Percentiles rank a stretch among this genome's conserved stretches.
Conservation (phyloP, 2,329 filamentous ascomycete genomes). For the Ascochyta pisi region DNA sequence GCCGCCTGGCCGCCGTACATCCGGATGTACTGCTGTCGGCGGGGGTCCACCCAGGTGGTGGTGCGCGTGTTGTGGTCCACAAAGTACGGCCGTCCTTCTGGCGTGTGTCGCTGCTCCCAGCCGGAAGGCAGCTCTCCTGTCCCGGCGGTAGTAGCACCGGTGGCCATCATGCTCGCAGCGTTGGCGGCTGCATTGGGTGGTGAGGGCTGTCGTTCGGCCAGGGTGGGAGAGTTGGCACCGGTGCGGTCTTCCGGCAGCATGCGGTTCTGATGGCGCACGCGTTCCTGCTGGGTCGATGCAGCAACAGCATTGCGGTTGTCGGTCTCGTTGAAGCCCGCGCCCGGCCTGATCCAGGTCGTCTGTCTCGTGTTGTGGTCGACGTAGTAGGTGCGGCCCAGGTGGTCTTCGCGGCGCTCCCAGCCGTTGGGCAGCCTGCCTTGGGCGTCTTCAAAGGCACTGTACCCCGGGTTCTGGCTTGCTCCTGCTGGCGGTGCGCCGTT, state of each 20-base stretch:
- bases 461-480: conserved; percentile 51
- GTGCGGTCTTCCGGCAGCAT: conserved; percentile 96
- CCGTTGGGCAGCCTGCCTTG: conserved; percentile 90
- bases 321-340: conserved; percentile 75
- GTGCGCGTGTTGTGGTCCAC: conserved; percentile 98
- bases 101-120: conserved; percentile 96
- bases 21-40: conserved; percentile 95
- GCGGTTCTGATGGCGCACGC: conserved; percentile 91
- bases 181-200: conserved; percentile 52
- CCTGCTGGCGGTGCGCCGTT: conserved; percentile 47
- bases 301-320: conserved; percentile 82
- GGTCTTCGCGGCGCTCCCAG: conserved; percentile 96
- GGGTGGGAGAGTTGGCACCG: conserved; percentile 86
- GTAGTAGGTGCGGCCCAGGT: conserved; percentile 94
- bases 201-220: conserved; percentile 60
- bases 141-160: conserved; percentile 90
- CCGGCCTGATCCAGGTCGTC: conserved; percentile 94
- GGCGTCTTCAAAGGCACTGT: conserved; percentile 96
- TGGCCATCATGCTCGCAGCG: conserved; percentile 87
- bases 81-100: conserved; percentile 94
- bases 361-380: conserved; percentile 97
- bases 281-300: conserved; percentile 90
- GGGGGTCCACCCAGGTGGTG: conserved; percentile 97
- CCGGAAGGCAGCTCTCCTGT: conserved; percentile 93
- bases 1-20: conserved; percentile 92